Evolutionary conservation across 805 yeast species (phyloP).

Genomic region (Starmera dryadoides): DNA sequence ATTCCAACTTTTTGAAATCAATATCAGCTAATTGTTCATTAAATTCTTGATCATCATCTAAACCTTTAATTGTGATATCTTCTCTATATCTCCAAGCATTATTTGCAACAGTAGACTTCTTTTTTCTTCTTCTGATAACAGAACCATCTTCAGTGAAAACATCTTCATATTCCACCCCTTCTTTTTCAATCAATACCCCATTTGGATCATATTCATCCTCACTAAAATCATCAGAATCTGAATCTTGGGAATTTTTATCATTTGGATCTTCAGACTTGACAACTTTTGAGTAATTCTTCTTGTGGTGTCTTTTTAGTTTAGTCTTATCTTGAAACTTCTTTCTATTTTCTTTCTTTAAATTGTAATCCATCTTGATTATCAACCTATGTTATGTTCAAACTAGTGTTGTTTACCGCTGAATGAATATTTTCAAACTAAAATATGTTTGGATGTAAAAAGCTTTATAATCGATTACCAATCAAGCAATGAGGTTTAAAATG

Average conservation of each 20-base stretch:
- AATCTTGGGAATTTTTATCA: constrained; percentile 7
- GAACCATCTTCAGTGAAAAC: neutral
- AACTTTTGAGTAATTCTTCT: constrained; percentile 29
- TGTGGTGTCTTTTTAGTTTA: constrained; percentile 29
- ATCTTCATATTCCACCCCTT: constrained; percentile 5
- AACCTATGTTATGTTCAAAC: too few species aligned
- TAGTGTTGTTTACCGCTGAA: too few species aligned
- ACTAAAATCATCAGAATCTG: constrained; percentile 12
- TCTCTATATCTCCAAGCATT: constrained; percentile 18
- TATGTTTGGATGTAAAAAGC: neutral
- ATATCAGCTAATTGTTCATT: constrained; percentile 6
- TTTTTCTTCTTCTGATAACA: constrained; percentile 4
- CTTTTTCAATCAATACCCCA: neutral
- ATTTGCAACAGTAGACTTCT: constrained; percentile 5
- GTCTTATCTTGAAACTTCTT: constrained; percentile 34
- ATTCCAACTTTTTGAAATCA: constrained; percentile 13
- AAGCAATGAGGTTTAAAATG: too few species aligned
- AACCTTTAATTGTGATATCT: constrained; percentile 13
- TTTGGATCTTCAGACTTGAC: constrained; percentile 8
- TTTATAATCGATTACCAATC: neutral
- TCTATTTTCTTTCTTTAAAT: constrained; percentile 30
- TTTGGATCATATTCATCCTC: constrained; percentile 6
- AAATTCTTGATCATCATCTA: constrained; percentile 9
- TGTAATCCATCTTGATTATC: constrained; percentile 14
- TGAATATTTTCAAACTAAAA: neutral